These are phyloP conservation scores for Penicillium corylophilum DNA, from an alignment of 2,329 filamentous ascomycete genomes.

Conservation along the genomic window DNA sequence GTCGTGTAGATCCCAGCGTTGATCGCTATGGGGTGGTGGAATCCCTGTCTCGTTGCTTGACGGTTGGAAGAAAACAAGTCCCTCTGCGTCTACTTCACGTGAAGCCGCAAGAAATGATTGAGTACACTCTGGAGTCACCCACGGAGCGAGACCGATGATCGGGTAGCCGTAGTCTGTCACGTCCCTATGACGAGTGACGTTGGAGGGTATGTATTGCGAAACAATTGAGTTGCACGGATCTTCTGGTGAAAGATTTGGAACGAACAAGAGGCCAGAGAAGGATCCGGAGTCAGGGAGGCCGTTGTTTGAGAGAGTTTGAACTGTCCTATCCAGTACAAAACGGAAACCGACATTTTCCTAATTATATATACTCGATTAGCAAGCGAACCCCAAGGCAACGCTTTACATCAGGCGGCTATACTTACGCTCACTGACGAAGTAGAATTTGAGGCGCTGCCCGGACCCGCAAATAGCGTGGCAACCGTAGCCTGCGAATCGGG, in stretches of 20 bases:
- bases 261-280: conserved; percentile 79
- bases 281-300: conserved; percentile 61
- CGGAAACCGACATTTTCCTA: conserved; percentile 36
- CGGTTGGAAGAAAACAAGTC: conserved; percentile 57
- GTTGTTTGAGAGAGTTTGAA: conserved; percentile 74
- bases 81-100: conserved; percentile 61
- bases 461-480: conserved; percentile 37
- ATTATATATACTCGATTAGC: not conserved
- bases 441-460: conserved; percentile 32
- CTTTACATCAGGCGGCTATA: conserved; percentile 6
- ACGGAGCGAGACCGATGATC: conserved; percentile 80
- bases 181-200: conserved; percentile 71
- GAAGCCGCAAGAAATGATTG: conserved; percentile 65
- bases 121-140: conserved; percentile 74
- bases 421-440: conserved; percentile 38
- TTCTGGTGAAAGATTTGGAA: conserved; percentile 64
- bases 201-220: conserved; percentile 66
- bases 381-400: not conserved
- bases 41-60: conserved; percentile 48
- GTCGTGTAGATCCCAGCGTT: conserved; percentile 70
- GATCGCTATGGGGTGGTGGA: conserved; percentile 65
- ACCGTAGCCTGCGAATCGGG: conserved; percentile 30
- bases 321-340: conserved; percentile 51
- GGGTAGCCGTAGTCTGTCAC: conserved; percentile 67
- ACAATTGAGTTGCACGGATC: conserved; percentile 65